Evolutionary conservation across 2,329 filamentous ascomycete genomes (phyloP), one percentile per base, ranked within the genome.

Genomic region (Colletotrichum sojae): DNA sequence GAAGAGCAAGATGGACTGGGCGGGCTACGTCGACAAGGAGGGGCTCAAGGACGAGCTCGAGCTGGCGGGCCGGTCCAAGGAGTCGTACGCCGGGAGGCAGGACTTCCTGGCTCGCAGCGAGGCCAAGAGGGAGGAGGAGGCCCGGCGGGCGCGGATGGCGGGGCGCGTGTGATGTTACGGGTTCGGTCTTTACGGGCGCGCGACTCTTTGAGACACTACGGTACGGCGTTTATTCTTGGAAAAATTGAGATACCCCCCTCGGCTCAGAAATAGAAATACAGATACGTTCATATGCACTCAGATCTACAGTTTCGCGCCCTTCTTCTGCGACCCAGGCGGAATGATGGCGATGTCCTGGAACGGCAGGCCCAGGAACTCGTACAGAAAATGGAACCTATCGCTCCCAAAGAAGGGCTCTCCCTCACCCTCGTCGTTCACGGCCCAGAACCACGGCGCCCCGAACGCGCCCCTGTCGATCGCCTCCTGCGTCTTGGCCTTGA

Each of bases 391-490:
- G 77, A 90, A 93, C 66, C 91, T 90, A 80, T 95, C 92, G 79
- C 91, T 94, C 3, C 92, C 92, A 79, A 95, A 95, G 77, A 94
- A 94, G 0, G 90, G 88, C 80, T 92, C 90, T 56, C 84, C 84
- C 64, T 84, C 78, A 0, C 90, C 91, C 70, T 85, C 78, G 2
- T 75, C 77, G 73, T 91, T 89, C 18, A 83, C 85, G 3, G 90
- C 92, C 86, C 89, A 90, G 69, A 93, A 83, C 92, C 93, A 95
- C 1, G 93, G 93, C 57, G 89, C 89, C 0, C 93, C 93, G 78
- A 93, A 95, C 0, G 92, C 93, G 0, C 92, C 93, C 57, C 81
- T 82, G 45, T 88, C 86, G 16, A 93, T 77, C 0, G 88, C 91
- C 71, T 85, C 84, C 68, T 88, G 83, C 18, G 92, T 94, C 51